A percentile compares a stretch with the other conserved stretches of the same genome.
Evolutionary conservation across 2,329 filamentous ascomycete genomes (phyloP).

Genomic region (Pseudofabraea citricarpa): DNA sequence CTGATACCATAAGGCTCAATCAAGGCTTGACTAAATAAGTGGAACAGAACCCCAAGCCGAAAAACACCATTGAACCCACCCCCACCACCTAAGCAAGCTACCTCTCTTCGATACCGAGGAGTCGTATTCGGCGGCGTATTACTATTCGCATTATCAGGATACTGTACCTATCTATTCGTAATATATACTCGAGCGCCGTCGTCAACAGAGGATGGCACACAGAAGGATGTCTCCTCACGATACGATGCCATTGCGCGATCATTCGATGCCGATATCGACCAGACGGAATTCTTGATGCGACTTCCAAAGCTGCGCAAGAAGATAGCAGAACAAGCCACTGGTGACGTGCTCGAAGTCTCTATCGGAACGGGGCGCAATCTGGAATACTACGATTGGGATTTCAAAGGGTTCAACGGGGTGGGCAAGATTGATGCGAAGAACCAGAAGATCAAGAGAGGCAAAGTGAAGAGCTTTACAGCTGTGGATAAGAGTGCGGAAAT

Average conservation of each 20-base stretch:
- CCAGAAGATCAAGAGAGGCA: constrained; percentile 23
- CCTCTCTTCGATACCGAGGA: constrained; percentile 19
- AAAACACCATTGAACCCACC: constrained; percentile 7
- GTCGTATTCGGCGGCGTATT: constrained; percentile 16
- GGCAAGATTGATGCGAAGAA: constrained; percentile 14
- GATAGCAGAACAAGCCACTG: constrained; percentile 43
- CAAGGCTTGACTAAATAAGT: neutral
- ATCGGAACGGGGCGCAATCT: constrained; percentile 60
- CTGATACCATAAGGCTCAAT: too few species aligned
- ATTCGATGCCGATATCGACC: constrained; percentile 55
- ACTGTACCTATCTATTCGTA: constrained; percentile 30
- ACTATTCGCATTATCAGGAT: constrained; percentile 14
- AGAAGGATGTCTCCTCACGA: constrained; percentile 24
- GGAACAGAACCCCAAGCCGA: constrained; percentile 13
- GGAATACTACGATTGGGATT: constrained; percentile 52
- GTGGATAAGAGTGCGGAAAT: constrained; percentile 58
- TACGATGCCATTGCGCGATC: constrained; percentile 38
- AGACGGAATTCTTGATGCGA: constrained; percentile 52
- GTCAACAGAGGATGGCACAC: constrained; percentile 20
- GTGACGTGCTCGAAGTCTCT: constrained; percentile 58
- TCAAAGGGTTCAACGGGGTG: constrained; percentile 17
- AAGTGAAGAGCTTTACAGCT: constrained; percentile 53
- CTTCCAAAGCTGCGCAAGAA: constrained; percentile 45
- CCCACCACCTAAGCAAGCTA: constrained; percentile 6
- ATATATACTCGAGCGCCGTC: constrained; percentile 18